Evolutionary conservation across 306 rosid species (phyloP).

Genomic region (Arachis hypogaea): DNA sequence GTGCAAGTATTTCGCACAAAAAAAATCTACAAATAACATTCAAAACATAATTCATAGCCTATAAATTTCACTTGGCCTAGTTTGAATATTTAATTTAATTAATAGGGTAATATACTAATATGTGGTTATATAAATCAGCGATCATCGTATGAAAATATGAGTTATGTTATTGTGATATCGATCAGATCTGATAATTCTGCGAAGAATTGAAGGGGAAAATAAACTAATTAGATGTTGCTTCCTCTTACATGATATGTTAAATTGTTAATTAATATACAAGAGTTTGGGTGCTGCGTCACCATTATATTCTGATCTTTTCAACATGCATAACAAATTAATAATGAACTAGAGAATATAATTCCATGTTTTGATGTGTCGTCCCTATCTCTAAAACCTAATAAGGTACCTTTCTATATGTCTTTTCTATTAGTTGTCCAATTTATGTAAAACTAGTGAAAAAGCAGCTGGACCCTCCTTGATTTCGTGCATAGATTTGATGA

Average conservation of each 20-base stretch:
- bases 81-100: too few species aligned
- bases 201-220: too few species aligned
- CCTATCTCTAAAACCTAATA: not conserved
- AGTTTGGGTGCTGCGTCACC: not conserved
- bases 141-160: too few species aligned
- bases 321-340: not conserved
- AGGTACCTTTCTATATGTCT: not conserved
- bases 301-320: not conserved
- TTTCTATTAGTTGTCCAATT: not conserved
- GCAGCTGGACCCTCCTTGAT: conserved; percentile 38
- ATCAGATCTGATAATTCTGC: too few species aligned
- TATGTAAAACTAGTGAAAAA: conserved; percentile 22
- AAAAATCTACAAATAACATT: too few species aligned
- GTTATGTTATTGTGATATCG: too few species aligned
- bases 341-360: conserved; percentile 3
- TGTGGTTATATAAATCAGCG: too few species aligned
- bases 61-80: too few species aligned
- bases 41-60: too few species aligned
- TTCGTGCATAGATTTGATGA: conserved; percentile 6
- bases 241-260: not conserved
- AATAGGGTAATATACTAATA: too few species aligned
- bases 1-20: too few species aligned
- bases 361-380: not conserved
- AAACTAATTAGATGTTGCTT: not conserved
- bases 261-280: too few species aligned